phyloP scores from a whole-genome alignment of 768 basidiomycete genomes.

The Pulveroboletus ravenelii region DNA sequence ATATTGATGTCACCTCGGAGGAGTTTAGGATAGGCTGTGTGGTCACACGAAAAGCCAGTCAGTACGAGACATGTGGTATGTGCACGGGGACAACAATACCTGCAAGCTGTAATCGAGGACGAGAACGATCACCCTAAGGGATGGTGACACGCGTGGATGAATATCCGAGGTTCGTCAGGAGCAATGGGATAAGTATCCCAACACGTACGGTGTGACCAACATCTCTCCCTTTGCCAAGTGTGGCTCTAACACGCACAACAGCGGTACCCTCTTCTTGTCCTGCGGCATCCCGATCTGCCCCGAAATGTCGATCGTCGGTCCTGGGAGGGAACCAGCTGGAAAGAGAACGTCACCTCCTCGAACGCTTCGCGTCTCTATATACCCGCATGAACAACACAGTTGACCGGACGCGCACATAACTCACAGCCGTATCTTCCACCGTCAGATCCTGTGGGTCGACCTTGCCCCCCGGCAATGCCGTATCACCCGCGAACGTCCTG shows the following conservation, averaged over 20 bases:
- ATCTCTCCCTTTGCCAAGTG: conserved; percentile 68
- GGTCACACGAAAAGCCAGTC: neutral
- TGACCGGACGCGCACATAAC: neutral
- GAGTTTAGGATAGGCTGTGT: conserved; percentile 77
- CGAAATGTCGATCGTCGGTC: neutral
- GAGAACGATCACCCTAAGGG: conserved; percentile 72
- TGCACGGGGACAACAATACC: conserved; percentile 31
- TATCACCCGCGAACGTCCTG: conserved; percentile 80
- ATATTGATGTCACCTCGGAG: conserved; percentile 73
- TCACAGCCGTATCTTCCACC: conserved; percentile 77
- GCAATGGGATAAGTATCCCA: neutral
- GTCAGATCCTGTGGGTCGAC: conserved; percentile 63
- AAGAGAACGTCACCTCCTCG: conserved; percentile 61
- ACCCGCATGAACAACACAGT: neutral
- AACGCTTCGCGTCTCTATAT: conserved; percentile 78
- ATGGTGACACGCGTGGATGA: neutral
- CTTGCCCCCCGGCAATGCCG: conserved; percentile 83
- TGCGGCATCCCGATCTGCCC: conserved; percentile 78
- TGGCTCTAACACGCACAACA: conserved; percentile 76
- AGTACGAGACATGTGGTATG: neutral
- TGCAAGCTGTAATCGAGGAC: conserved; percentile 74
- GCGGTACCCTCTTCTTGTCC: conserved; percentile 63
- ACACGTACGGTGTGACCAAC: conserved; percentile 81
- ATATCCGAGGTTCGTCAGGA: neutral
- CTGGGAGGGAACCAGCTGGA: neutral